These are phyloP conservation scores for Scutellaria baicalensis DNA, from an alignment of 257 asterid species.

Conservation along the genomic window DNA sequence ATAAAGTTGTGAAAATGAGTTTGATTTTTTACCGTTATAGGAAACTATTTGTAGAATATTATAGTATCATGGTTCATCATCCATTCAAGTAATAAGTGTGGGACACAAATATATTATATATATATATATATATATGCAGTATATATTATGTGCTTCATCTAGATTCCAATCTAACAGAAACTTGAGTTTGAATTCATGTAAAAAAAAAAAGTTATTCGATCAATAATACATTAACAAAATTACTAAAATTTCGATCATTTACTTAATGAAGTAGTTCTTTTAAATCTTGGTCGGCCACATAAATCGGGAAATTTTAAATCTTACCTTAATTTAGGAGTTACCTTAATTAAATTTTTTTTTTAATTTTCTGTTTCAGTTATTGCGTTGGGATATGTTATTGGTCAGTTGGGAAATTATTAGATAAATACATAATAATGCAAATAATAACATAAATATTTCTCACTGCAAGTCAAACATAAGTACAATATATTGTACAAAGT, in stretches of 20 bases:
- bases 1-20: too few relatives aligned
- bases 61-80: too few relatives aligned
- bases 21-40: too few relatives aligned
- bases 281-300: constrained; percentile 9
- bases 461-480: constrained; percentile 8
- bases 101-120: too few relatives aligned
- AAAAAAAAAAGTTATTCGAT: too few relatives aligned
- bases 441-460: neutral
- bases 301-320: neutral
- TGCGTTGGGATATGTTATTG: neutral
- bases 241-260: neutral
- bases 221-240: neutral
- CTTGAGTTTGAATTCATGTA: neutral
- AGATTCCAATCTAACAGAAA: neutral
- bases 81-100: too few relatives aligned
- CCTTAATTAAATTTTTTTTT: too few relatives aligned
- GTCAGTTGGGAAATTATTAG: neutral
- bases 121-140: too few relatives aligned
- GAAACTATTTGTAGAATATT: too few relatives aligned
- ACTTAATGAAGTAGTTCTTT: neutral
- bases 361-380: neutral
- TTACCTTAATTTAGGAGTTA: constrained; percentile 1
- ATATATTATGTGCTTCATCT: neutral
- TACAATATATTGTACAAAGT: constrained; percentile 4
- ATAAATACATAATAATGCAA: neutral